A percentile compares a stretch with the other conserved stretches of the same genome.
Conservation (phyloP, 2,329 filamentous ascomycete genomes). For the Fusarium citri region DNA sequence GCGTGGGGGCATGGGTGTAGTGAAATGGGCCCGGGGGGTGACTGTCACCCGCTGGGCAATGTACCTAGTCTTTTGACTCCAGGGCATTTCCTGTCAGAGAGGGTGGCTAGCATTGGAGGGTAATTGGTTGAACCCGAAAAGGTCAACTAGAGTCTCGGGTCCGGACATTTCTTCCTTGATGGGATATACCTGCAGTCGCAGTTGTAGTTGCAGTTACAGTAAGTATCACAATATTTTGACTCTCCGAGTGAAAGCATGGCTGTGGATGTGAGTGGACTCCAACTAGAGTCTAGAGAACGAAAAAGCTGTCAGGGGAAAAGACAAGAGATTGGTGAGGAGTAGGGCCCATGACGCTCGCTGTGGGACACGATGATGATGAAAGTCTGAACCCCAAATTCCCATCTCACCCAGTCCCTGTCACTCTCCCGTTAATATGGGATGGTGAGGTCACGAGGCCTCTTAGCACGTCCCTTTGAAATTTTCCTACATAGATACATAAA, state of each 20-base stretch:
- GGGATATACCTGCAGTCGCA: not conserved
- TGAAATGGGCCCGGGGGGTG: conserved; percentile 37
- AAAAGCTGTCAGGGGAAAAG: conserved; percentile 16
- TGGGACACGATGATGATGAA: conserved; percentile 23
- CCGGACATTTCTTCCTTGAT: conserved; percentile 12
- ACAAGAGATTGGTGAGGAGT: conserved; percentile 29
- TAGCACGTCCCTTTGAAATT: conserved; percentile 8
- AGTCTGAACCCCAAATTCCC: conserved; percentile 22
- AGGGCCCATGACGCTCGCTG: conserved; percentile 27
- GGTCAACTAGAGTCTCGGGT: conserved; percentile 1
- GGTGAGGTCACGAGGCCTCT: conserved; percentile 40
- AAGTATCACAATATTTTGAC: not conserved
- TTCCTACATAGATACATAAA: not conserved
- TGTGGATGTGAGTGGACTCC: conserved; percentile 30
- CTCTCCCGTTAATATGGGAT: conserved; percentile 17
- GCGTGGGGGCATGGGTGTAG: conserved; percentile 41
- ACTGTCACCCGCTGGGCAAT: conserved; percentile 24
- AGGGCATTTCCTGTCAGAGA: conserved; percentile 10
- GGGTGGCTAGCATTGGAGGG: conserved; percentile 6
- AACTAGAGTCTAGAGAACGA: not conserved
- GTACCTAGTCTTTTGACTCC: not conserved
- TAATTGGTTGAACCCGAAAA: conserved; percentile 6
- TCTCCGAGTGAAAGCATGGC: conserved; percentile 11
- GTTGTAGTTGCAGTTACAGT: no score
- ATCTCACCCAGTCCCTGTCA: conserved; percentile 29